Evolutionary conservation across 345 rosid species (phyloP).

Genomic region (Passiflora organensis): DNA sequence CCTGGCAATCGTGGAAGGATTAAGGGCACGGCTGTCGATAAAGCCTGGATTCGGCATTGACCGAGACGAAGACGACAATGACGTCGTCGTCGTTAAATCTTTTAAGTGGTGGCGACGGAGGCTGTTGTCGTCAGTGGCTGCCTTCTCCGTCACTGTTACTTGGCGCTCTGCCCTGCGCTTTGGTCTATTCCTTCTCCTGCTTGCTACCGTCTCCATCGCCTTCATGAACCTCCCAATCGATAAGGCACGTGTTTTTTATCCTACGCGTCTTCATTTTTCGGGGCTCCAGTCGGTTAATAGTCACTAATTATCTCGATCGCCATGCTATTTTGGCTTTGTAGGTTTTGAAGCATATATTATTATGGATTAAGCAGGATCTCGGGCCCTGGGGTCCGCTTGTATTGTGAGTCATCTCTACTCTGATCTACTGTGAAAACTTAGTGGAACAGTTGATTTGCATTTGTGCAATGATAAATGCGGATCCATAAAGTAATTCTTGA

Average conservation of each 20-base stretch:
- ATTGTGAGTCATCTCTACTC: slow-evolving; percentile 35
- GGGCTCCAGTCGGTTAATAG: neutral
- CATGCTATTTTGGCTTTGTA: slow-evolving; percentile 11
- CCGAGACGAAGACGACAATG: slow-evolving; percentile 1
- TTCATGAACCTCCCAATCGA: slow-evolving; percentile 38
- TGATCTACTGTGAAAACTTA: no score
- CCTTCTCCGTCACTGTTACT: slow-evolving; percentile 13
- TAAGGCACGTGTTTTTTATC: slow-evolving; percentile 16
- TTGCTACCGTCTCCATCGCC: slow-evolving; percentile 27
- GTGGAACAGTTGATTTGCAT: no score
- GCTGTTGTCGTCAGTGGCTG: slow-evolving; percentile 26
- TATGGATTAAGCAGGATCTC: slow-evolving; percentile 56
- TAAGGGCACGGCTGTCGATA: slow-evolving; percentile 3
- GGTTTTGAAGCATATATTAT: slow-evolving; percentile 41
- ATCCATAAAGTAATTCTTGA: no score
- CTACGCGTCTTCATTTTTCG: neutral
- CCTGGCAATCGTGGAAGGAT: slow-evolving; percentile 4
- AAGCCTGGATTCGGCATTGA: neutral
- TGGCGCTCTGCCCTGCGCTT: slow-evolving; percentile 30
- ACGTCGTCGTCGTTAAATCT: slow-evolving; percentile 1
- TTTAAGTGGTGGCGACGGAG: slow-evolving; percentile 32
- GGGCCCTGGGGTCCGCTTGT: slow-evolving; percentile 55
- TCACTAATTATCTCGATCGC: neutral
- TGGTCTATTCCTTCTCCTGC: slow-evolving; percentile 34
- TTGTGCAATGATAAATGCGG: no score